phyloP scores from a whole-genome alignment of 2,329 filamentous ascomycete species.

The Claviceps capensis region DNA sequence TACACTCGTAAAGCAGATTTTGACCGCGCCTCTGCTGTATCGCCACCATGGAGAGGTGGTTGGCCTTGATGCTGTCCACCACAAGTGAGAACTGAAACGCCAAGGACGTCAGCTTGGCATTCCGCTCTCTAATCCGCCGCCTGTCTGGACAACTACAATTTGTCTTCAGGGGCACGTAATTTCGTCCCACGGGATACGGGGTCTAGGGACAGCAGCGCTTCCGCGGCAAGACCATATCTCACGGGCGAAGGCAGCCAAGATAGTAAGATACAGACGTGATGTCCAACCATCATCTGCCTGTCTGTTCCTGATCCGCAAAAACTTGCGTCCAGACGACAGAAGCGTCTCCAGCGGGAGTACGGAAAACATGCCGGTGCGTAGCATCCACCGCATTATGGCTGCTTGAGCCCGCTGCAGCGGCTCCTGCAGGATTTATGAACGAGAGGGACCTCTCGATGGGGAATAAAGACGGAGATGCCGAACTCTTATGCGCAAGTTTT shows the following conservation, averaged over 20 bases:
- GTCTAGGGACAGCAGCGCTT: not conserved
- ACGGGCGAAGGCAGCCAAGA: too few relatives aligned
- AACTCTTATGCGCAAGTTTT: not conserved
- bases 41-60: not conserved
- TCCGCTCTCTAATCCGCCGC: not conserved
- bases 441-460: not conserved
- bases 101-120: not conserved
- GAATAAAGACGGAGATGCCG: not conserved
- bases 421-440: not conserved
- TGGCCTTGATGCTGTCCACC: not conserved
- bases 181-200: not conserved
- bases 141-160: not conserved
- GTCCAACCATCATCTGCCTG: too few relatives aligned
- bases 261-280: too few relatives aligned
- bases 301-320: too few relatives aligned
- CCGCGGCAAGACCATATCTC: too few relatives aligned
- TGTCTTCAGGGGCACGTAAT: not conserved
- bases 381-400: not conserved
- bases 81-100: not conserved
- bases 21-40: not conserved
- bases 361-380: not conserved
- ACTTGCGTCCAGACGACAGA: not conserved
- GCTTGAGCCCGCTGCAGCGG: not conserved
- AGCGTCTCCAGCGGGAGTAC: not conserved
- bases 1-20: not conserved